These are phyloP conservation scores for Gypsophila paniculata DNA, from an alignment of 179 eudicot genomes.

Conservation along the genomic window DNA sequence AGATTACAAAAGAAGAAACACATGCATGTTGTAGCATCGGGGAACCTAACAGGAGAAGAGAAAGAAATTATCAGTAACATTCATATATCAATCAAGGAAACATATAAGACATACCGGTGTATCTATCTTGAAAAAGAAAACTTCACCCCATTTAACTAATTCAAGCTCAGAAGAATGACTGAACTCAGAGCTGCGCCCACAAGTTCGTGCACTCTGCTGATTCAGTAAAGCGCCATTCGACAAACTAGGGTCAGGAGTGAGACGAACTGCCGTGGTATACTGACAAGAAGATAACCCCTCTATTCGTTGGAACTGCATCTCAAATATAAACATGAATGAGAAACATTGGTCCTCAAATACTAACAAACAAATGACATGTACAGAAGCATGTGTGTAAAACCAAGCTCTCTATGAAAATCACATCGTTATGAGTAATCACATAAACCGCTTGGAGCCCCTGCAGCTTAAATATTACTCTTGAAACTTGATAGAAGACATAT, in stretches of 20 bases:
- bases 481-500: too few species aligned
- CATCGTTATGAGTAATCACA: too few species aligned
- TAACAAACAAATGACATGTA: not conserved
- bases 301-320: slow-evolving; percentile 52
- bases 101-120: slow-evolving; percentile 48
- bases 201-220: slow-evolving; percentile 85
- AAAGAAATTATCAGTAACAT: not conserved
- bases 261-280: slow-evolving; percentile 60
- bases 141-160: slow-evolving; percentile 78
- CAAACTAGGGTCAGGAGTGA: slow-evolving; percentile 39
- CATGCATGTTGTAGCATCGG: not conserved
- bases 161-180: slow-evolving; percentile 46
- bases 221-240: slow-evolving; percentile 38
- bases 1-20: not conserved
- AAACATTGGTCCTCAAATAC: not conserved
- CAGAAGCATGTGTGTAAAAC: not conserved
- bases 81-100: not conserved
- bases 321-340: slow-evolving; percentile 21
- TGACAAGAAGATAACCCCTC: slow-evolving; percentile 68
- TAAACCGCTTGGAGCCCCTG: too few species aligned
- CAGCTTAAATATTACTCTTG: too few species aligned
- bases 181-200: slow-evolving; percentile 50
- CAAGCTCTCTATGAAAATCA: too few species aligned
- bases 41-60: not conserved
- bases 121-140: slow-evolving; percentile 80